A percentile compares a stretch with the other conserved stretches of the same genome.
Conservation (phyloP, 805 yeast species). For the Phaffomyces antillensis region DNA sequence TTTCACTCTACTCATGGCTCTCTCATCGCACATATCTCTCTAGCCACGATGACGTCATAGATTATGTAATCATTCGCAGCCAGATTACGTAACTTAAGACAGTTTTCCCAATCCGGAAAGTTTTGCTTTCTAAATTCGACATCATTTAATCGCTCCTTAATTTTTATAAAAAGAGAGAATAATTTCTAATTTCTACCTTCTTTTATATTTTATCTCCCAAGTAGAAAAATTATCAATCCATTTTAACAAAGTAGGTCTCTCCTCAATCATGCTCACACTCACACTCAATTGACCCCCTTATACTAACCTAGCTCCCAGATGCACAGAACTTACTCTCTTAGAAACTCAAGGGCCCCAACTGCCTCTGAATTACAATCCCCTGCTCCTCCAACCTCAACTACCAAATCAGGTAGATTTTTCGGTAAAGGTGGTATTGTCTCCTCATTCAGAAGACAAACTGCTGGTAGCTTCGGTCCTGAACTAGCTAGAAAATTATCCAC, state of each 20-base stretch:
- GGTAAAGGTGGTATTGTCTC: conserved; percentile 66
- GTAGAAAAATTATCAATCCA: not conserved
- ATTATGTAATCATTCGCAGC: not conserved
- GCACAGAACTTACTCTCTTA: conserved; percentile 98
- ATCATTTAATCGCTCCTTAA: not conserved
- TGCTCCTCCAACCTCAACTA: conserved; percentile 90
- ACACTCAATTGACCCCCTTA: not conserved
- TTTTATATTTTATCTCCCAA: not conserved
- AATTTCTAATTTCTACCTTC: not conserved
- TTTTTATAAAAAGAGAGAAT: not conserved
- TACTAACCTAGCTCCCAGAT: conserved; percentile 30
- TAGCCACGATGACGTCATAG: too few species aligned
- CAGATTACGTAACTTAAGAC: not conserved
- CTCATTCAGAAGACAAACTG: conserved; percentile 61
- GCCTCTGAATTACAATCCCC: conserved; percentile 93
- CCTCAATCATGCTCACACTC: too few species aligned
- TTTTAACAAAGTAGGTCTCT: not conserved
- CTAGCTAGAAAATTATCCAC: conserved; percentile 66
- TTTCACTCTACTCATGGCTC: too few species aligned
- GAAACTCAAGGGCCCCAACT: conserved; percentile 94
- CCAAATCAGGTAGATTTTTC: conserved; percentile 78
- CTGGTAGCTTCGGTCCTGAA: conserved; percentile 79
- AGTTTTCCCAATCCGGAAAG: too few species aligned
- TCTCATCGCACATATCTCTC: too few species aligned
- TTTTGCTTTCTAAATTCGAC: too few species aligned